Conservation (phyloP, 768 basidiomycete species). For the Kwoniella sp. region DNA sequence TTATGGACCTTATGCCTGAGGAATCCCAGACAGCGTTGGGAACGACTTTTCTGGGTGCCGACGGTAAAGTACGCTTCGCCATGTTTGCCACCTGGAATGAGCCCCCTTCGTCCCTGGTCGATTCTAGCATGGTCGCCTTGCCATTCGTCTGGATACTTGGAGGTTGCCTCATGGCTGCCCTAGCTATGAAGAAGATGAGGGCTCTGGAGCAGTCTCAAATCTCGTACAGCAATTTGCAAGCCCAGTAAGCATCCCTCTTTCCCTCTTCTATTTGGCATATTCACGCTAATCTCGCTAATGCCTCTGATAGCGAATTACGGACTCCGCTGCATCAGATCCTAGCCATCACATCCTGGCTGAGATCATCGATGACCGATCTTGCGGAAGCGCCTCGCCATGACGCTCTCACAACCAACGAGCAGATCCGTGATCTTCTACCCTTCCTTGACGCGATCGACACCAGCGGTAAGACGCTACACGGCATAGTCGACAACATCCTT, state of each 20-base stretch:
- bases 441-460: slow-evolving; percentile 53
- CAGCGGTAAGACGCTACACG: slow-evolving; percentile 46
- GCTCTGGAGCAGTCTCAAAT: slow-evolving; percentile 47
- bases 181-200: slow-evolving; percentile 43
- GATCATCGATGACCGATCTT: slow-evolving; percentile 44
- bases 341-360: slow-evolving; percentile 46
- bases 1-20: slow-evolving; percentile 42
- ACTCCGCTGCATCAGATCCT: slow-evolving; percentile 54
- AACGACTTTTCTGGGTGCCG: slow-evolving; percentile 31
- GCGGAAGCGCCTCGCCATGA: slow-evolving; percentile 23
- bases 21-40: slow-evolving; percentile 33
- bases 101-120: slow-evolving; percentile 36
- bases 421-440: slow-evolving; percentile 46
- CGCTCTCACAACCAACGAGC: slow-evolving; percentile 32
- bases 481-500: slow-evolving; percentile 54
- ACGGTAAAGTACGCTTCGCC: slow-evolving; percentile 41
- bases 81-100: slow-evolving; percentile 46
- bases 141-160: slow-evolving; percentile 43
- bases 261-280: background rate
- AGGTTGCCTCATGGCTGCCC: slow-evolving; percentile 40
- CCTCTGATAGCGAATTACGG: slow-evolving; percentile 41
- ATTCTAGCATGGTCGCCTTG: slow-evolving; percentile 34
- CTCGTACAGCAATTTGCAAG: slow-evolving; percentile 50
- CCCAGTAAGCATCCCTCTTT: slow-evolving; percentile 41
- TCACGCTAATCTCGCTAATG: slow-evolving; percentile 5